phyloP scores from a whole-genome alignment of 768 basidiomycete genomes.

The Paxillus ammoniavirescens region DNA sequence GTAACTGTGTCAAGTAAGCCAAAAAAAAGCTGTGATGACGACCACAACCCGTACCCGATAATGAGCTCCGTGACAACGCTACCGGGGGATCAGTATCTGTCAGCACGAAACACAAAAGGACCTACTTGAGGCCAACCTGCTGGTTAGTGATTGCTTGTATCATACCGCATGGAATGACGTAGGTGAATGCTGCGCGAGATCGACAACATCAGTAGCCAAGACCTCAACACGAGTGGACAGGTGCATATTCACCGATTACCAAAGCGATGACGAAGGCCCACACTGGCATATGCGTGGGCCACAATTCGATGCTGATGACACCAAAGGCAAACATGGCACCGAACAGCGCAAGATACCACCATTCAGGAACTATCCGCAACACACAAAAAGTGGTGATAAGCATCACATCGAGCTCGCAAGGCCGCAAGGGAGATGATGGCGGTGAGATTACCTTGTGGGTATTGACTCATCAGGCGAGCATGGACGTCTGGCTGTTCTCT shows the following conservation, averaged over 20 bases:
- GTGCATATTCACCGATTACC: conserved; percentile 38
- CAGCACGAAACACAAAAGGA: neutral
- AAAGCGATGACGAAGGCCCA: conserved; percentile 69
- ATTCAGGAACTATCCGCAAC: conserved; percentile 61
- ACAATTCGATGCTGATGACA: conserved; percentile 66
- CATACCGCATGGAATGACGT: conserved; percentile 55
- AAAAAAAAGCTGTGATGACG: neutral
- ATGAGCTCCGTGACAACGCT: conserved; percentile 79
- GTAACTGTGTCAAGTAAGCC: conserved; percentile 36
- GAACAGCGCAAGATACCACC: conserved; percentile 81
- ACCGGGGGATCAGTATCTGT: neutral
- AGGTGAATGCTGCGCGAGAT: conserved; percentile 35
- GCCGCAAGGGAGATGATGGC: neutral
- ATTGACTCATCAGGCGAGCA: conserved; percentile 75
- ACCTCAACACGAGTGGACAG: neutral
- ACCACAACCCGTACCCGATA: conserved; percentile 44
- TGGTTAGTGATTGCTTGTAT: conserved; percentile 78
- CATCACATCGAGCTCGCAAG: neutral
- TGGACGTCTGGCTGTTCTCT: conserved; percentile 83
- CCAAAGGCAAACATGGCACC: conserved; percentile 69
- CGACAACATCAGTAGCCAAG: neutral
- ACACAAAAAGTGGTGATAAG: neutral
- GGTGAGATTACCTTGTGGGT: conserved; percentile 42
- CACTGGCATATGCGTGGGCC: conserved; percentile 72
- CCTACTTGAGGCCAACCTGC: conserved; percentile 63